These are phyloP conservation scores for Sporisorium exsertum DNA, from an alignment of 1,284 basidiomycete species.

Conservation along the genomic window DNA sequence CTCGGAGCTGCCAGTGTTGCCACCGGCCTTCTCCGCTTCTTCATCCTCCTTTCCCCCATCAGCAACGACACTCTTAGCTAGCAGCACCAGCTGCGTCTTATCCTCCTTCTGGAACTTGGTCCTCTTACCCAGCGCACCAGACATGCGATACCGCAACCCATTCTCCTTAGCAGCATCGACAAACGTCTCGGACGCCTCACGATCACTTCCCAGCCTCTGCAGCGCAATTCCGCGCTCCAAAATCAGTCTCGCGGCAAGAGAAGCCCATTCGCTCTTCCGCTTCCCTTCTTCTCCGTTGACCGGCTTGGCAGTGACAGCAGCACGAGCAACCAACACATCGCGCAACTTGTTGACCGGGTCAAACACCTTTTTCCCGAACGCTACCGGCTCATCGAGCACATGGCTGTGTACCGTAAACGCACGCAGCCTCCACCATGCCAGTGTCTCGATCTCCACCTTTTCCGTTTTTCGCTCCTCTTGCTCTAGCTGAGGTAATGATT, in stretches of 20 bases:
- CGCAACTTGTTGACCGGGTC: conserved; percentile 73
- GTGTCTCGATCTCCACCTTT: conserved; percentile 24
- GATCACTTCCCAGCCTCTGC: conserved; percentile 81
- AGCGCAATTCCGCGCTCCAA: conserved; percentile 85
- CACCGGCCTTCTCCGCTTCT: conserved; percentile 35
- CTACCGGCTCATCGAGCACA: conserved; percentile 85
- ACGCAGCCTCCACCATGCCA: conserved; percentile 80
- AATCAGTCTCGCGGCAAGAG: conserved; percentile 78
- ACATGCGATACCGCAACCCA: conserved; percentile 88
- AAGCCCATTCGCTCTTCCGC: conserved; percentile 70
- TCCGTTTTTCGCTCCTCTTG: not conserved
- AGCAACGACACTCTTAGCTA: conserved; percentile 79
- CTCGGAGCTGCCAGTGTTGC: conserved; percentile 12
- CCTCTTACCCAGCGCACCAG: conserved; percentile 90
- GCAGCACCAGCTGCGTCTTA: conserved; percentile 89
- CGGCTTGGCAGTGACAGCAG: conserved; percentile 60
- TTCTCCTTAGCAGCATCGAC: conserved; percentile 81
- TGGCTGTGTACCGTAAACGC: conserved; percentile 81
- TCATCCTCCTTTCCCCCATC: conserved; percentile 52
- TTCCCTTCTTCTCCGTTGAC: not conserved
- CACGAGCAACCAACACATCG: conserved; percentile 50
- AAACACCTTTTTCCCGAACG: conserved; percentile 74
- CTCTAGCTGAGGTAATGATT: not conserved
- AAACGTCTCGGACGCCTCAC: conserved; percentile 82
- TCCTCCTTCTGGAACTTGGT: conserved; percentile 93